Evolutionary conservation across 2,329 filamentous ascomycete genomes (phyloP), one percentile per base, ranked within the genome.

Genomic region (Colletotrichum phormii): DNA sequence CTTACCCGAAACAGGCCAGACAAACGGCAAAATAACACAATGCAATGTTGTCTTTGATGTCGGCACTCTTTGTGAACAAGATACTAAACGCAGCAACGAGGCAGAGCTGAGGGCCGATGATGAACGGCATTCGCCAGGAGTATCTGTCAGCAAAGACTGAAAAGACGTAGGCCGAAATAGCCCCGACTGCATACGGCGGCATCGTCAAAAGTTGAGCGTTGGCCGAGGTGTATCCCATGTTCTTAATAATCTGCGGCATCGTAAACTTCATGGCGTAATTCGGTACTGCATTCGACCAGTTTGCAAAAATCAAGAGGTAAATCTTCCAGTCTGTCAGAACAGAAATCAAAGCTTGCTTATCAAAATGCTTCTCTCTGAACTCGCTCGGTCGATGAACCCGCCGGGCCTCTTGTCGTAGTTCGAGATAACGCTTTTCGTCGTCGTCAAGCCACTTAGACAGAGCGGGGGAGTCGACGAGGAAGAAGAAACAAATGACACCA

Each of bases 301-400:
- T 85, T 63, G 81, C 81, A 22, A 87, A 78, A 26, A 84, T 82
- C 7, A 88, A 73, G 11, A 82, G 76, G 71, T 82, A 84, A 15
- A 83, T 84, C 77, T 88, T 86, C 82, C 85, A 87, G 75, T 88
- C 86, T 6, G 78, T 79, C 0, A 87, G 65, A 4, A 87, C 85
- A 7, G 81, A 80, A 8, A 81, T 75, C n/a, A 85, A 75, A 1
- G 79, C 76, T 1, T 77, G 71, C 74, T 77, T 79, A 66, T 82
- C 79, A 55, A 85, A 81, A 62, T 78, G 77, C 24, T 79, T 75
- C 64, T 79, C 75, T 9, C 77, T 73, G 68, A 77, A 77, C 24
- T 78, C 75, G 18, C 75, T 74, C 0, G 77, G 73, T 4, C 71
- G 67, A 7, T 76, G 76, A 4, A 75, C 74, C 5, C 77, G 77